Evolutionary conservation across 345 rosid species (phyloP).

Genomic region (Populus pruinosa): DNA sequence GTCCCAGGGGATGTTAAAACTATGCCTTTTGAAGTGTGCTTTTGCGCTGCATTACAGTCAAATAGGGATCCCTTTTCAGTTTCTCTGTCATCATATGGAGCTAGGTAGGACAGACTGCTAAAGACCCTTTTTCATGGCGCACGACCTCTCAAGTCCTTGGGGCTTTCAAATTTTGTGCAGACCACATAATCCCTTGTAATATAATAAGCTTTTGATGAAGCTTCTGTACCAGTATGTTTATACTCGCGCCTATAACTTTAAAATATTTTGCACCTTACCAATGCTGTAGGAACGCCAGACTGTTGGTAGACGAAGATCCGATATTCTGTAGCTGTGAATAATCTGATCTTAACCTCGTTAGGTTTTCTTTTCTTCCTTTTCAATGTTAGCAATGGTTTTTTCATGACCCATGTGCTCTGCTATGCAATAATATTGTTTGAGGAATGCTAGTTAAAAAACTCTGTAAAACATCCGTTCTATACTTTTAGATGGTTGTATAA

Average conservation of each 20-base stretch:
- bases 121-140: not conserved
- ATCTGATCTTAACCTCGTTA: not conserved
- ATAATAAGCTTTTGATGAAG: not conserved
- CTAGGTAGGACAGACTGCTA: not conserved
- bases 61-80: not conserved
- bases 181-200: not conserved
- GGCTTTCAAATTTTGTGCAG: constrained; percentile 9
- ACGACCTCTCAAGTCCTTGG: not conserved
- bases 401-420: no score
- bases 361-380: not conserved
- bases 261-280: not conserved
- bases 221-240: not conserved
- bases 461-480: not conserved
- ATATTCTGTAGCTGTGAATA: not conserved
- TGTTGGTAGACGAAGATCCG: not conserved
- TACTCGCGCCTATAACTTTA: not conserved
- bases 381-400: not conserved
- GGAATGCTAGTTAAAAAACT: not conserved
- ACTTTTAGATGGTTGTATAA: not conserved
- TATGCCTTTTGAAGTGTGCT: not conserved
- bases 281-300: not conserved
- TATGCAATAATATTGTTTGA: no score
- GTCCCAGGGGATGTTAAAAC: not conserved
- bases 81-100: not conserved
- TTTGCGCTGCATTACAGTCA: not conserved